phyloP scores from a whole-genome alignment of 2,329 filamentous ascomycete species.

The Epichloe typhina region DNA sequence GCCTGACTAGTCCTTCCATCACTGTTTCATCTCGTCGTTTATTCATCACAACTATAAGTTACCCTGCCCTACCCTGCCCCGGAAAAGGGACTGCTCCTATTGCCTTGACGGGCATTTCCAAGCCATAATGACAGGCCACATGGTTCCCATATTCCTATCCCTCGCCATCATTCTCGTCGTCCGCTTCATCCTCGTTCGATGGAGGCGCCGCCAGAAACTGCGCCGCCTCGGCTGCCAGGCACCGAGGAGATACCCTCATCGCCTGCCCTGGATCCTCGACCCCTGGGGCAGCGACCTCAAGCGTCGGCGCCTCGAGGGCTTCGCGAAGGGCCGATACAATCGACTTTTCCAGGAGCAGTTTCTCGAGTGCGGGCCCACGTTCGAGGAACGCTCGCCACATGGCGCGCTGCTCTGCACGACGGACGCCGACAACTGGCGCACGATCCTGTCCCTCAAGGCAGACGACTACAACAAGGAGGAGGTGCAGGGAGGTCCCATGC shows the following conservation, averaged over 20 bases:
- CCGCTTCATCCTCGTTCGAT: background rate
- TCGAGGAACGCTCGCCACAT: slow-evolving; percentile 1
- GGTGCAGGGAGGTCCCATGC: background rate
- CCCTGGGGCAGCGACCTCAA: slow-evolving; percentile 1
- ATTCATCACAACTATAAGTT: too few species aligned
- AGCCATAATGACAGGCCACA: background rate
- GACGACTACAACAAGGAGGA: slow-evolving; percentile 2
- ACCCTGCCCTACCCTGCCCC: too few species aligned
- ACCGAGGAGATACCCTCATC: background rate
- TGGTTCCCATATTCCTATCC: background rate
- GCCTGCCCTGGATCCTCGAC: slow-evolving; percentile 2
- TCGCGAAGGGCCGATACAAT: background rate
- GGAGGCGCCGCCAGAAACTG: background rate
- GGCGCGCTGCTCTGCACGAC: slow-evolving; percentile 1
- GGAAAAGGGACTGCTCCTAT: too few species aligned
- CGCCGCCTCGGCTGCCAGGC: background rate
- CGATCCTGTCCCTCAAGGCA: background rate
- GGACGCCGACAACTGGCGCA: slow-evolving; percentile 1
- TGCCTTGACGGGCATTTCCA: too few species aligned
- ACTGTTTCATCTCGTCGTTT: too few species aligned
- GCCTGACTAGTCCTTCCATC: too few species aligned
- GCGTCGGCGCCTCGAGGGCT: background rate
- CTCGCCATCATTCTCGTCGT: background rate
- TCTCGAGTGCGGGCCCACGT: background rate
- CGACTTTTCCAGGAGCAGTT: background rate